These are phyloP conservation scores for Lasiosphaeria ovina DNA, from an alignment of 495 filamentous ascomycete genomes.

Conservation along the genomic window DNA sequence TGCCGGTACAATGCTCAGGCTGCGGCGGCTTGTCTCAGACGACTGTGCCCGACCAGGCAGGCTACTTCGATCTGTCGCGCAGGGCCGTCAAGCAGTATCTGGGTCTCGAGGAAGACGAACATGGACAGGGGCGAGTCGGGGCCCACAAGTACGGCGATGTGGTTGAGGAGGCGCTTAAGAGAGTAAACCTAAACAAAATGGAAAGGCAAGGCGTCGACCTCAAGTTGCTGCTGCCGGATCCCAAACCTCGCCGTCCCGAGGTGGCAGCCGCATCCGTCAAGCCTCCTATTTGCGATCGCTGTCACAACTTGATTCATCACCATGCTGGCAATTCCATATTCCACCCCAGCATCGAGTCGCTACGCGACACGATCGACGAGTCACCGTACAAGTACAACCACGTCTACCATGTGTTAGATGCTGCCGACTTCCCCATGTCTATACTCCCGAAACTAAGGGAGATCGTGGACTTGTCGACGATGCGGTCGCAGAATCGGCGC, in stretches of 20 bases:
- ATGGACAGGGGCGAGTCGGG: slow-evolving; percentile 12
- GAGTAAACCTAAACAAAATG: slow-evolving; percentile 42
- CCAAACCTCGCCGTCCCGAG: slow-evolving; percentile 13
- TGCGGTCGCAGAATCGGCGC: slow-evolving; percentile 75
- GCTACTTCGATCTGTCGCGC: slow-evolving; percentile 66
- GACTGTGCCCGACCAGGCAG: slow-evolving; percentile 63
- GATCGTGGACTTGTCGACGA: slow-evolving; percentile 58
- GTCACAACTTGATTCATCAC: slow-evolving; percentile 77
- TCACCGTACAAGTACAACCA: slow-evolving; percentile 86
- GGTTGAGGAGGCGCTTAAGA: slow-evolving; percentile 38
- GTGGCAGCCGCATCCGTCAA: slow-evolving; percentile 5
- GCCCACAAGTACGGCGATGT: slow-evolving; percentile 32
- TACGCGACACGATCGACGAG: slow-evolving; percentile 77
- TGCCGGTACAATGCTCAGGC: slow-evolving; percentile 73
- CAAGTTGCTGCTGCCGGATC: slow-evolving; percentile 27
- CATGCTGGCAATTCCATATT: slow-evolving; percentile 63
- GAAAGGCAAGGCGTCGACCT: slow-evolving; percentile 42
- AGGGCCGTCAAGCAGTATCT: slow-evolving; percentile 51
- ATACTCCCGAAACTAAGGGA: slow-evolving; percentile 60
- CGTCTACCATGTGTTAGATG: slow-evolving; percentile 96
- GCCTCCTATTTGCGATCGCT: slow-evolving; percentile 75
- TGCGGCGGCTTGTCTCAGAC: slow-evolving; percentile 86
- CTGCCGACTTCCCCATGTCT: slow-evolving; percentile 94
- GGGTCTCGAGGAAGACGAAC: slow-evolving; percentile 20
- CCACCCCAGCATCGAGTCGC: slow-evolving; percentile 74